Conservation (phyloP, 257 asterid species). For the Solanum dulcamara region DNA sequence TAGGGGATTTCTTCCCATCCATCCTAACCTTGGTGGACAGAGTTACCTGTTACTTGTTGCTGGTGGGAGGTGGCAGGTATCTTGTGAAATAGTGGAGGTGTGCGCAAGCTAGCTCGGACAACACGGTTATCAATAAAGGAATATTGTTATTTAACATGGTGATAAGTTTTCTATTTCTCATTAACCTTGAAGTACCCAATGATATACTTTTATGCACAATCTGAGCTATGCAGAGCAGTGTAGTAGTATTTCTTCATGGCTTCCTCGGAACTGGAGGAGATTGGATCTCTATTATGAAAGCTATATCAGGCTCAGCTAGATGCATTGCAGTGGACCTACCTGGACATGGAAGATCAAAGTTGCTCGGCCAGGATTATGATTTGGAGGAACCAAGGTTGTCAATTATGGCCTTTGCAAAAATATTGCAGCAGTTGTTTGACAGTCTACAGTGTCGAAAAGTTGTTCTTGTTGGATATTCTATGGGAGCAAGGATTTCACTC, state of each 20-base stretch:
- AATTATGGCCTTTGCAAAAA: slow-evolving; percentile 41
- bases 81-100: neutral
- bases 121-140: neutral
- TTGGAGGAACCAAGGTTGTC: slow-evolving; percentile 37
- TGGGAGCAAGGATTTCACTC: slow-evolving; percentile 90
- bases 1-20: neutral
- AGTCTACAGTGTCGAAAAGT: slow-evolving; percentile 42
- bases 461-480: slow-evolving; percentile 73
- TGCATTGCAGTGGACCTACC: slow-evolving; percentile 92
- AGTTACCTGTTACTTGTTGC: neutral
- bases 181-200: neutral
- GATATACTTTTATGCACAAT: neutral
- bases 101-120: neutral
- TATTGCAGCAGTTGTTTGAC: slow-evolving; percentile 46
- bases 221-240: slow-evolving; percentile 36
- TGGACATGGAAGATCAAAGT: slow-evolving; percentile 74
- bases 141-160: neutral
- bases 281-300: slow-evolving; percentile 82
- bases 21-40: neutral
- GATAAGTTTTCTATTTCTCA: neutral
- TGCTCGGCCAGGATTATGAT: slow-evolving; percentile 22
- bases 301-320: slow-evolving; percentile 56
- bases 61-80: neutral
- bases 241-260: slow-evolving; percentile 78
- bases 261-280: slow-evolving; percentile 77